Evolutionary conservation across 1,284 basidiomycete species (phyloP).

Genomic region (Pseudozyma flocculosa): DNA sequence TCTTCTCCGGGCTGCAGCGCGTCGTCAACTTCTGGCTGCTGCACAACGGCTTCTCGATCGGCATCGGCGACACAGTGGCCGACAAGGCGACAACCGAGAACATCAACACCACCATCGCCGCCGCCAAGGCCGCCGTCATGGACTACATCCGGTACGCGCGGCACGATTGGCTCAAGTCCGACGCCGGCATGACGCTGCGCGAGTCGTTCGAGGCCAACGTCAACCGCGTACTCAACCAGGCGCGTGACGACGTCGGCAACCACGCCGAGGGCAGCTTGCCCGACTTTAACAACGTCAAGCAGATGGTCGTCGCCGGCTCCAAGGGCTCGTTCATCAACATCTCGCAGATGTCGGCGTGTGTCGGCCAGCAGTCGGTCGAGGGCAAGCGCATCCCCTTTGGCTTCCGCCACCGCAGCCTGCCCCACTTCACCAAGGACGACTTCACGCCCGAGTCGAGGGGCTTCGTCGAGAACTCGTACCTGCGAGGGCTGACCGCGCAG

Average conservation of each 20-base stretch:
- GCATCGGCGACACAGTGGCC: conserved; percentile 97
- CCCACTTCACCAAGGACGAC: conserved; percentile 98
- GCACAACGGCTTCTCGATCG: conserved; percentile 98
- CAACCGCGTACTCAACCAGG: conserved; percentile 87
- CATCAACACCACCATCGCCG: conserved; percentile 80
- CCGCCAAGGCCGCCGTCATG: conserved; percentile 67
- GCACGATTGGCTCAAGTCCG: conserved; percentile 53
- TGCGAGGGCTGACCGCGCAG: conserved; percentile 92
- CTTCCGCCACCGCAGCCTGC: conserved; percentile 91
- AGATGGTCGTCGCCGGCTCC: conserved; percentile 99
- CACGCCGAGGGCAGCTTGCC: conserved; percentile 94
- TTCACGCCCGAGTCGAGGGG: conserved; percentile 98
- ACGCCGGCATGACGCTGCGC: conserved; percentile 94
- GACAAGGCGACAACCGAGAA: conserved; percentile 78
- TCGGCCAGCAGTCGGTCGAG: conserved; percentile 97
- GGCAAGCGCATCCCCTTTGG: conserved; percentile 98
- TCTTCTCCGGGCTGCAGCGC: conserved; percentile 91
- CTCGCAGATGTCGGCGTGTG: conserved; percentile 99
- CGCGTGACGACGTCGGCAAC: conserved; percentile 92
- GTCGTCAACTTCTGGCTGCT: conserved; percentile 98
- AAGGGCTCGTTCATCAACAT: conserved; percentile 95
- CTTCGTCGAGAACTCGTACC: conserved; percentile 99
- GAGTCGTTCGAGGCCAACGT: conserved; percentile 96
- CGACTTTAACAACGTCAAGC: conserved; percentile 99
- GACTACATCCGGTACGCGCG: conserved; percentile 52